These are phyloP conservation scores for Venturia pyrina DNA, from an alignment of 2,329 filamentous ascomycete species.

Conservation along the genomic window DNA sequence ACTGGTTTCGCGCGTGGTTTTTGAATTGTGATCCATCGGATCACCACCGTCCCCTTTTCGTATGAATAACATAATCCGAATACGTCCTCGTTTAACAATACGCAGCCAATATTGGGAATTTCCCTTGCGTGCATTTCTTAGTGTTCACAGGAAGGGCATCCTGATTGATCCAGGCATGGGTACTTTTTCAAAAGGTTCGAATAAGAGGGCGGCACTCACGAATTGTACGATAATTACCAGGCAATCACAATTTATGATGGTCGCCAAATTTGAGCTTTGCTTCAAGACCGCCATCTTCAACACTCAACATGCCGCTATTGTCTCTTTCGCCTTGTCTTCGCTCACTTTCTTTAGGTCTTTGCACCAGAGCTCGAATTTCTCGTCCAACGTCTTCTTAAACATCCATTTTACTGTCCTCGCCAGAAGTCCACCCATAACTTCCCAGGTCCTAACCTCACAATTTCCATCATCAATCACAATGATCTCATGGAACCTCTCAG, in stretches of 20 bases:
- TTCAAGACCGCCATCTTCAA: background rate
- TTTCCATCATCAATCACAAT: conserved; percentile 17
- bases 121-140: no score
- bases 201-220: no score
- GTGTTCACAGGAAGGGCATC: no score
- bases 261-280: background rate
- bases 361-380: conserved; percentile 20
- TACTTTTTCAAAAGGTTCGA: no score
- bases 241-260: background rate
- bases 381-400: conserved; percentile 18
- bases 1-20: no score
- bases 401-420: conserved; percentile 21
- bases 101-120: no score
- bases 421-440: conserved; percentile 19
- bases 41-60: no score
- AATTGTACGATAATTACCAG: no score
- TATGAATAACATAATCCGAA: no score
- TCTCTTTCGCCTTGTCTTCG: conserved; percentile 5
- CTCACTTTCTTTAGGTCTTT: conserved; percentile 18
- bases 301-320: background rate
- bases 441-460: conserved; percentile 22
- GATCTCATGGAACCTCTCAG: conserved; percentile 22
- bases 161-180: no score
- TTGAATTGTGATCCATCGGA: no score
- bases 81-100: no score